These are phyloP conservation scores for Rosa persica DNA, from an alignment of 306 rosid species.

Conservation along the genomic window DNA sequence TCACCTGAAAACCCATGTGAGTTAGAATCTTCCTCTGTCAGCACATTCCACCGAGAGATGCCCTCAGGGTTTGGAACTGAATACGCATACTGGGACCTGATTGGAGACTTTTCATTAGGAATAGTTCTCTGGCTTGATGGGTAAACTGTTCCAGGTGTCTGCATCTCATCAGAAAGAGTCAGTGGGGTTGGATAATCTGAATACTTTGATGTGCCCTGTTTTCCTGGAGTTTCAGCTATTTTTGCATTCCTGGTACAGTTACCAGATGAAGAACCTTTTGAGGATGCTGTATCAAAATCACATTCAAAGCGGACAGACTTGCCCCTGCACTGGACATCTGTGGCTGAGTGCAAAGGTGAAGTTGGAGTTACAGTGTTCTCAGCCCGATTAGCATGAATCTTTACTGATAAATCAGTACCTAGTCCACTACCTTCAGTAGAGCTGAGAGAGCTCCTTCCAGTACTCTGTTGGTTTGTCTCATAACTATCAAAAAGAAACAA, in stretches of 20 bases:
- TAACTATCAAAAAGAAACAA: slow-evolving; percentile 27
- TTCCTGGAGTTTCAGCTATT: slow-evolving; percentile 40
- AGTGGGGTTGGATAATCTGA: slow-evolving; percentile 78
- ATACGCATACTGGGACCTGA: slow-evolving; percentile 73
- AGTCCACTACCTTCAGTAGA: slow-evolving; percentile 32
- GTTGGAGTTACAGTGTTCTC: slow-evolving; percentile 37
- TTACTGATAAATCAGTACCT: slow-evolving; percentile 18
- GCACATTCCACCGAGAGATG: slow-evolving; percentile 38
- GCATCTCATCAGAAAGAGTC: slow-evolving; percentile 81
- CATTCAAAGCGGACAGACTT: slow-evolving; percentile 83
- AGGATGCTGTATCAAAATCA: slow-evolving; percentile 43
- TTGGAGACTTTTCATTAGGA: slow-evolving; percentile 48
- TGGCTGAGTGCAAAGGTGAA: slow-evolving; percentile 41
- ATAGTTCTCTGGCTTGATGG: slow-evolving; percentile 57
- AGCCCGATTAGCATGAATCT: slow-evolving; percentile 20
- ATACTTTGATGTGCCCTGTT: slow-evolving; percentile 47
- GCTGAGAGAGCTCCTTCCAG: slow-evolving; percentile 21
- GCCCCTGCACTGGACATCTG: slow-evolving; percentile 46
- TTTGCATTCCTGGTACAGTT: slow-evolving; percentile 34
- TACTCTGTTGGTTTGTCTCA: slow-evolving; percentile 26
- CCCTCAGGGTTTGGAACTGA: slow-evolving; percentile 45
- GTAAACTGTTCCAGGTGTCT: slow-evolving; percentile 91
- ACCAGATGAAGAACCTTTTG: slow-evolving; percentile 54
- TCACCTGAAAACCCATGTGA: slow-evolving; percentile 44
- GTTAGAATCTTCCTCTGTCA: slow-evolving; percentile 47